A percentile compares a stretch with the other conserved stretches of the same genome.
phyloP scores from a whole-genome alignment of 129 eudicot genomes.

The Deinandra increscens region DNA sequence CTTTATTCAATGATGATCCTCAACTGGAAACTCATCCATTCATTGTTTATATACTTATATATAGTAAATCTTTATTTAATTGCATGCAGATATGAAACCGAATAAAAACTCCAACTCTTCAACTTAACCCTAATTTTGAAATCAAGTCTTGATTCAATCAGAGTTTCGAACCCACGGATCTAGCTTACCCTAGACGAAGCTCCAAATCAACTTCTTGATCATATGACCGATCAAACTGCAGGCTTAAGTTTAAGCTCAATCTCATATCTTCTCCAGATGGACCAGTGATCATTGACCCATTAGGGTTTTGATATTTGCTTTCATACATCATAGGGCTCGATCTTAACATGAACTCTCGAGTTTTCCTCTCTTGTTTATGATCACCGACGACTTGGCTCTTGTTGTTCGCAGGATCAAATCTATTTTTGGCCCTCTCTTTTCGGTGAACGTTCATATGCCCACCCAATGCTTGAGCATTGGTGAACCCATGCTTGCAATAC shows the following conservation, averaged over 20 bases:
- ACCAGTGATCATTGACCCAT: slow-evolving; percentile 9
- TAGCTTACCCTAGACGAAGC: slow-evolving; percentile 81
- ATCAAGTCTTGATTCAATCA: no score
- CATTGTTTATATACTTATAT: neutral
- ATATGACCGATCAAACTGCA: slow-evolving; percentile 25
- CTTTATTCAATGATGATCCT: neutral
- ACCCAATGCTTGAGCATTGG: slow-evolving; percentile 79
- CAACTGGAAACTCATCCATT: neutral
- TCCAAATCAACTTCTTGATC: slow-evolving; percentile 69
- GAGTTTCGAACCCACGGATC: no score
- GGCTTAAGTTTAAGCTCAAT: slow-evolving; percentile 39
- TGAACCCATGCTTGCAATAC: slow-evolving; percentile 81
- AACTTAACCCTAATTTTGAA: neutral
- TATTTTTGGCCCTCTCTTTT: slow-evolving; percentile 55
- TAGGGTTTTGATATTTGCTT: slow-evolving; percentile 18
- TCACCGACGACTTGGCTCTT: slow-evolving; percentile 16
- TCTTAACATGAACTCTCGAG: slow-evolving; percentile 31
- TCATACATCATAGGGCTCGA: slow-evolving; percentile 25
- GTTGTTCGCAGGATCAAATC: slow-evolving; percentile 26
- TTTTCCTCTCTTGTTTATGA: slow-evolving; percentile 18
- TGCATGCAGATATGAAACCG: neutral
- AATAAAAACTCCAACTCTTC: neutral
- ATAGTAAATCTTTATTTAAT: neutral
- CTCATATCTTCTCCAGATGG: slow-evolving; percentile 34
- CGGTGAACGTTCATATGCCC: slow-evolving; percentile 88